phyloP scores from a whole-genome alignment of 805 yeast species.

The Wickerhamiella alocasiicola region DNA sequence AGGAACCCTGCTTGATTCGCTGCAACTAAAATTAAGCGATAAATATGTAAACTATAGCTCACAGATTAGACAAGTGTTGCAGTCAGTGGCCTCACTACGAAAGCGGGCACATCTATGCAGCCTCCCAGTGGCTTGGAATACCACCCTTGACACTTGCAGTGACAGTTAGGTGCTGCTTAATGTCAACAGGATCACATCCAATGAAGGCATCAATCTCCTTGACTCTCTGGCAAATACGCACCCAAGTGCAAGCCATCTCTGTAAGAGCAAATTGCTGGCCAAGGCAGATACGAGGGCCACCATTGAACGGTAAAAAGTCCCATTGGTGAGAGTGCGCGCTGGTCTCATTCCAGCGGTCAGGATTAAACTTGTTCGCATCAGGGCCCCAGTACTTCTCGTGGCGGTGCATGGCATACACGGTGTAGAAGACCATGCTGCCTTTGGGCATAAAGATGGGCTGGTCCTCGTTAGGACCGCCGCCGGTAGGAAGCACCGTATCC shows the following conservation, averaged over 20 bases:
- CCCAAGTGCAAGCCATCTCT: slow-evolving; percentile 36
- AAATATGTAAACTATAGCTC: too few species aligned
- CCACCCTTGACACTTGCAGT: slow-evolving; percentile 21
- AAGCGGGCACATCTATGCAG: not conserved
- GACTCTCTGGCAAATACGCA: slow-evolving; percentile 31
- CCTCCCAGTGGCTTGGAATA: slow-evolving; percentile 11
- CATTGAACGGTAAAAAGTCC: slow-evolving; percentile 42
- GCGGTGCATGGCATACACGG: slow-evolving; percentile 35
- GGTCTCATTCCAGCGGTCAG: slow-evolving; percentile 37
- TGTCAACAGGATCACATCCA: slow-evolving; percentile 2
- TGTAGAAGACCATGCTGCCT: slow-evolving; percentile 33
- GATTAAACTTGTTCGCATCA: slow-evolving; percentile 35
- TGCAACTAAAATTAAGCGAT: too few species aligned
- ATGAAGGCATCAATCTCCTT: slow-evolving; percentile 16
- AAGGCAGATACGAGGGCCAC: slow-evolving; percentile 44
- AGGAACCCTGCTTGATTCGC: too few species aligned
- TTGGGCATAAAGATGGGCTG: slow-evolving; percentile 33
- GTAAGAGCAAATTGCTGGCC: slow-evolving; percentile 47
- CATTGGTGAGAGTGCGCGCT: slow-evolving; percentile 30
- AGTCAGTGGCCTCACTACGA: too few species aligned
- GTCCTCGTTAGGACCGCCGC: slow-evolving; percentile 35
- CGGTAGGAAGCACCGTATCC: slow-evolving; percentile 39
- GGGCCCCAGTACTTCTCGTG: slow-evolving; percentile 32
- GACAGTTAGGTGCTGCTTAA: slow-evolving; percentile 17
- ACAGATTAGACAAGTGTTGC: too few species aligned